Conservation (phyloP, 2,329 filamentous ascomycete species). For the Alternaria sp. region DNA sequence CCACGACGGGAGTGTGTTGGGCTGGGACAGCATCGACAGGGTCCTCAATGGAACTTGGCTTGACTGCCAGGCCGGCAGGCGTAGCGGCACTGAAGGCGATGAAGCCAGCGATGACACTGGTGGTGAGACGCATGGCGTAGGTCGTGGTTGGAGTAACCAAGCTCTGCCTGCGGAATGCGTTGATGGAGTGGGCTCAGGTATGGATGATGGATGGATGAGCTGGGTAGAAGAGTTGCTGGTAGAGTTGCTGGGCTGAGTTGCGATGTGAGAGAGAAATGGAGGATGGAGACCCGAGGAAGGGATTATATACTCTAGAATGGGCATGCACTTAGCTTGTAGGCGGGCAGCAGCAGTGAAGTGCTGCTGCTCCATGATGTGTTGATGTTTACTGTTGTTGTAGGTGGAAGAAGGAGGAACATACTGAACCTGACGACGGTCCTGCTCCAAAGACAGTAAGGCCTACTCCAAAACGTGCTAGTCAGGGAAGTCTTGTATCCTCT, state of each 20-base stretch:
- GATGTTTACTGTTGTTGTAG: neutral
- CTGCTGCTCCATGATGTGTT: neutral
- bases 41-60: neutral
- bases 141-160: neutral
- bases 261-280: constrained; percentile 13
- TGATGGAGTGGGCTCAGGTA: constrained; percentile 10
- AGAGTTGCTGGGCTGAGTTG: constrained; percentile 9
- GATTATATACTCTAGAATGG: constrained; percentile 11
- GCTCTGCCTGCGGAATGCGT: neutral
- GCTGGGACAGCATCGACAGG: neutral
- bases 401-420: neutral
- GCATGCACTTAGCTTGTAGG: neutral
- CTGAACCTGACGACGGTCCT: neutral
- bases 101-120: constrained; percentile 16
- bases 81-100: constrained; percentile 11
- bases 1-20: neutral
- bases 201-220: constrained; percentile 15
- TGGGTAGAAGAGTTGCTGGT: constrained; percentile 12
- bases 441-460: neutral
- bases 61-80: constrained; percentile 1
- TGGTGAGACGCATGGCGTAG: constrained; percentile 12
- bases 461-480: constrained; percentile 58
- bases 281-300: neutral
- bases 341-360: neutral
- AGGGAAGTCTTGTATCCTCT: constrained; percentile 62